Evolutionary conservation across 306 rosid species (phyloP).

Genomic region (Medicago lupulina): DNA sequence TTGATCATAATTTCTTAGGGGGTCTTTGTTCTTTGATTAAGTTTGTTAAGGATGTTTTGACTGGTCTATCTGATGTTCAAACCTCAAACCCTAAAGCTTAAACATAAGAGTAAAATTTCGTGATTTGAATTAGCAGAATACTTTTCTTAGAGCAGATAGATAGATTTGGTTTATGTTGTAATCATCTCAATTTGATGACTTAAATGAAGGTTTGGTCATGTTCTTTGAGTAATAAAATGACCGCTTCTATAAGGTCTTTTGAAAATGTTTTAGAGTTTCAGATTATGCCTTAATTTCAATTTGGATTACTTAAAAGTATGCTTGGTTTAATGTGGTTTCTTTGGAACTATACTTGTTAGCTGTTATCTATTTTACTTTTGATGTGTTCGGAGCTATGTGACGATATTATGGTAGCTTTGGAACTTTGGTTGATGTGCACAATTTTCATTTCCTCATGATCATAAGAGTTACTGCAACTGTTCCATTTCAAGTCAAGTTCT

Average conservation of each 20-base stretch:
- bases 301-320: no score
- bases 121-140: background rate
- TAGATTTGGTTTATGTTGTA: background rate
- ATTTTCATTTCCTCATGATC: background rate
- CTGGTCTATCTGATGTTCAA: background rate
- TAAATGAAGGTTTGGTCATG: background rate
- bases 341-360: background rate
- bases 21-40: slow-evolving; percentile 92
- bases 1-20: slow-evolving; percentile 94
- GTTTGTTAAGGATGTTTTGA: slow-evolving; percentile 60
- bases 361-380: background rate
- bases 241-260: background rate
- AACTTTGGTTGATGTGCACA: background rate
- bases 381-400: background rate
- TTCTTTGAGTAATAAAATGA: background rate
- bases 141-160: background rate
- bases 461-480: background rate
- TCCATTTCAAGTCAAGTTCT: no score
- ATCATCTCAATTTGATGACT: background rate
- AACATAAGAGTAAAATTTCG: background rate
- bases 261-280: background rate
- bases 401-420: background rate
- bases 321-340: background rate
- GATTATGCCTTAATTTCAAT: background rate
- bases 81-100: no score